Conservation (phyloP, 73 alveolate genomes). For the Durusdinium trenchii region DNA sequence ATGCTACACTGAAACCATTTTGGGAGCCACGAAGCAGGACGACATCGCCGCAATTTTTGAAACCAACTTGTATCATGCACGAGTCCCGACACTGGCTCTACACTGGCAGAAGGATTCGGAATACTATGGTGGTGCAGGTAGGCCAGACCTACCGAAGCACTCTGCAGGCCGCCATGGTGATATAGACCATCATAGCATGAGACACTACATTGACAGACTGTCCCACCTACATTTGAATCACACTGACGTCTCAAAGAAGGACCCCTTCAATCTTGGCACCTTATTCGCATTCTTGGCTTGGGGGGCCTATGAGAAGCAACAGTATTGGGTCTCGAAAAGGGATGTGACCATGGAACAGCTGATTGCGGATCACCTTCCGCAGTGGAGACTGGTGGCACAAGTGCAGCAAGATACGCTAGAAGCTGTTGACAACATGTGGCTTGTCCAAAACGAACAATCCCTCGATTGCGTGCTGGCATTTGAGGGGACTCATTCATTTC, state of each 20-base stretch:
- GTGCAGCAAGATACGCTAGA: constrained; percentile 76
- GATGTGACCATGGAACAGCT: constrained; percentile 43
- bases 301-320: constrained; percentile 64
- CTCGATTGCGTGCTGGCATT: constrained; percentile 73
- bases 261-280: constrained; percentile 11
- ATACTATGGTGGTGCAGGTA: constrained; percentile 54
- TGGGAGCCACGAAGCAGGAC: not conserved
- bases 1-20: constrained; percentile 66
- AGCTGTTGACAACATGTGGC: constrained; percentile 80
- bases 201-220: constrained; percentile 53
- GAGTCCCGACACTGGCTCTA: constrained; percentile 60
- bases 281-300: constrained; percentile 2
- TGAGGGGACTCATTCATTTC: constrained; percentile 62
- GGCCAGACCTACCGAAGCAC: constrained; percentile 77
- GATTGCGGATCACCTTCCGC: not conserved
- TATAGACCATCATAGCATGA: constrained; percentile 49
- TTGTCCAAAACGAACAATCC: constrained; percentile 21
- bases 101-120: constrained; percentile 87
- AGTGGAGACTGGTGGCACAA: constrained; percentile 69
- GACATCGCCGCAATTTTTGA: constrained; percentile 65
- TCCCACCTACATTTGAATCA: constrained; percentile 10
- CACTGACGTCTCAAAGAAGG: not conserved
- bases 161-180: constrained; percentile 26
- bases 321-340: constrained; percentile 13
- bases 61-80: not conserved